Evolutionary conservation across 768 basidiomycete genomes (phyloP).

Genomic region (Gautieria morchelliformis): DNA sequence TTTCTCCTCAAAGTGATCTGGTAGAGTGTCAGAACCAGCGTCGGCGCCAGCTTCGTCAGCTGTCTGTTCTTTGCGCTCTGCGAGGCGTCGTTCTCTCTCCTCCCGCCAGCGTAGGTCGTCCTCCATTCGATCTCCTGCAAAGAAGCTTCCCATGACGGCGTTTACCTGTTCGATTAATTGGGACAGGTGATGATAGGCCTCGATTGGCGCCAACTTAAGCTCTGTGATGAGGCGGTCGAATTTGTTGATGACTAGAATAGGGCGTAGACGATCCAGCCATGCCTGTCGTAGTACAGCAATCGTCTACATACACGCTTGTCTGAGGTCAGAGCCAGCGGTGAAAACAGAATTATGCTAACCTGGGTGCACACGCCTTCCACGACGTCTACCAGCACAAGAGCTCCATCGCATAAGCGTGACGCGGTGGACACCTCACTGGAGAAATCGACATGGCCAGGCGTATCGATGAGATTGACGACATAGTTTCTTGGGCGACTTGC

Average conservation of each 20-base stretch:
- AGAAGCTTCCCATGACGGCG: conserved; percentile 95
- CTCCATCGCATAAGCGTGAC: conserved; percentile 88
- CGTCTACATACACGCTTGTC: conserved; percentile 43
- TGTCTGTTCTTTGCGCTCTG: conserved; percentile 59
- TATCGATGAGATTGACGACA: conserved; percentile 93
- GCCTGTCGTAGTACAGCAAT: conserved; percentile 93
- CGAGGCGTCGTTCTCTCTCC: conserved; percentile 75
- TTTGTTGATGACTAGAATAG: conserved; percentile 95
- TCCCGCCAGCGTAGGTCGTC: conserved; percentile 93
- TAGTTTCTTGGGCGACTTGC: conserved; percentile 58
- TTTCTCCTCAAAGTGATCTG: conserved; percentile 78
- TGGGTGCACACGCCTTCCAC: conserved; percentile 99
- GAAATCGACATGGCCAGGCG: conserved; percentile 98
- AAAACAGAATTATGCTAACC: conserved; percentile 33
- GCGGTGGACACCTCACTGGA: conserved; percentile 95
- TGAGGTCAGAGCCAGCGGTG: background rate
- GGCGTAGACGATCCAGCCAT: conserved; percentile 80
- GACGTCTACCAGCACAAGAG: conserved; percentile 89
- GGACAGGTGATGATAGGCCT: conserved; percentile 91
- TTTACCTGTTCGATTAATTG: conserved; percentile 95
- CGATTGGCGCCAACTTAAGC: conserved; percentile 79
- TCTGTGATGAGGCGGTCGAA: conserved; percentile 91
- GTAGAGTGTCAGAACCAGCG: conserved; percentile 24
- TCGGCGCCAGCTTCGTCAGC: conserved; percentile 50
- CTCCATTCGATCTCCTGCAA: conserved; percentile 92